phyloP scores from a whole-genome alignment of 2,329 filamentous ascomycete genomes.

The Penicillium nordicum region DNA sequence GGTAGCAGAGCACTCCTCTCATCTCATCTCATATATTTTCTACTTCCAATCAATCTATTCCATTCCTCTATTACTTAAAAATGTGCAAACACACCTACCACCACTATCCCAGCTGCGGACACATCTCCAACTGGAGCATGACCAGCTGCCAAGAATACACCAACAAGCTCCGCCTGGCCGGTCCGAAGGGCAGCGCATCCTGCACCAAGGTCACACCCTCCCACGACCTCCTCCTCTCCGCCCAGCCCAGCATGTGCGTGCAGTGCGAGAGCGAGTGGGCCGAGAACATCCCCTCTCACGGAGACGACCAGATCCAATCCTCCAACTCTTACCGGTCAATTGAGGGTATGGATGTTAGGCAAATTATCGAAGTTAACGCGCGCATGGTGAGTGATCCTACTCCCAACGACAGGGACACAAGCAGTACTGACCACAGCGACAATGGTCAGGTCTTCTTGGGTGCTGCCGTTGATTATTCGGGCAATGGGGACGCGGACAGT shows the following conservation, averaged over 20 bases:
- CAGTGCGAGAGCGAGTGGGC: conserved; percentile 15
- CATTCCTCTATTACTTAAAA: neutral
- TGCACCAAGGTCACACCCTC: conserved; percentile 6
- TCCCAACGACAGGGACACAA: neutral
- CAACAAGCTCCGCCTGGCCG: conserved; percentile 14
- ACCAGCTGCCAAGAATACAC: conserved; percentile 23
- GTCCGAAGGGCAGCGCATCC: neutral
- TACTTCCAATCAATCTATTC: neutral
- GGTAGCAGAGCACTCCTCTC: neutral
- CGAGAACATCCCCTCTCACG: neutral
- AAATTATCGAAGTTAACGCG: conserved; percentile 4
- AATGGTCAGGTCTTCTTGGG: neutral
- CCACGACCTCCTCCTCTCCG: conserved; percentile 13
- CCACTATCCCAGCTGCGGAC: conserved; percentile 27
- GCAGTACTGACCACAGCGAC: neutral
- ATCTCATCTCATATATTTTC: neutral
- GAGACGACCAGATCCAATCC: neutral
- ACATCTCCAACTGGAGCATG: conserved; percentile 27
- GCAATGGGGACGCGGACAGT: neutral
- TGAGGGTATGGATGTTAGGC: conserved; percentile 5
- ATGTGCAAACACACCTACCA: conserved; percentile 31
- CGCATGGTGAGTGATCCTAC: conserved; percentile 1
- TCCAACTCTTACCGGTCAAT: neutral
- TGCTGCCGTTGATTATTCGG: neutral
- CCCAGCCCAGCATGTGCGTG: conserved; percentile 6